Conservation (phyloP, 2,329 filamentous ascomycete species). For the Pseudogymnoascus destructans region DNA sequence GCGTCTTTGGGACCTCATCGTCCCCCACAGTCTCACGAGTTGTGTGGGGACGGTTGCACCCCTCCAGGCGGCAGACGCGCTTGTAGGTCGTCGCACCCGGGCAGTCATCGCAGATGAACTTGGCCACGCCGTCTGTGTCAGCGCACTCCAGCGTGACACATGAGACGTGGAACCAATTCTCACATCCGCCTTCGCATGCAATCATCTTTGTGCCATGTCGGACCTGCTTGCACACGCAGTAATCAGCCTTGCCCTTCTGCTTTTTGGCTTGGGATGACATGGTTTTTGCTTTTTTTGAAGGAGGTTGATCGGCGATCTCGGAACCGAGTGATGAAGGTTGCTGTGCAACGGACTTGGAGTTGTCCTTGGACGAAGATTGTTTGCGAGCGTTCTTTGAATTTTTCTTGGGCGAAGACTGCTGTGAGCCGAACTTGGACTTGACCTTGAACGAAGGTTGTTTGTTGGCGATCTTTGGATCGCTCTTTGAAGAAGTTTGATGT, state of each 20-base stretch:
- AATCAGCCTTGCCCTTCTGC: conserved; percentile 15
- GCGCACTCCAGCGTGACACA: conserved; percentile 22
- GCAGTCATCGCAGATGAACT: conserved; percentile 24
- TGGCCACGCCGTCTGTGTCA: conserved; percentile 16
- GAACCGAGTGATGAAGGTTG: background rate
- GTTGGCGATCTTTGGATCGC: background rate
- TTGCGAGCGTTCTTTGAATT: background rate
- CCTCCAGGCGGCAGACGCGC: conserved; percentile 22
- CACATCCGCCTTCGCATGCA: conserved; percentile 24
- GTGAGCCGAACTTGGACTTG: background rate
- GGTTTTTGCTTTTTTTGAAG: background rate
- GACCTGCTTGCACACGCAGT: conserved; percentile 25
- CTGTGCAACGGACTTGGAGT: background rate
- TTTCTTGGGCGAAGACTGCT: background rate
- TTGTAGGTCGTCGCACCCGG: conserved; percentile 22
- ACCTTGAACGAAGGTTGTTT: background rate
- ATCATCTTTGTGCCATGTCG: conserved; percentile 27
- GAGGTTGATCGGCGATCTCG: background rate
- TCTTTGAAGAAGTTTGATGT: no score
- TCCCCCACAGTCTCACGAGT: conserved; percentile 14
- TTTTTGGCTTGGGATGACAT: background rate
- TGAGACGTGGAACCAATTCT: conserved; percentile 26
- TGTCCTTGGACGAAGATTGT: background rate
- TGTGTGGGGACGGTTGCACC: background rate
- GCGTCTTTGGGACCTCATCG: conserved; percentile 14